These are phyloP conservation scores for Nevesoporus exiguus DNA, from an alignment of 768 basidiomycete genomes.

Conservation along the genomic window DNA sequence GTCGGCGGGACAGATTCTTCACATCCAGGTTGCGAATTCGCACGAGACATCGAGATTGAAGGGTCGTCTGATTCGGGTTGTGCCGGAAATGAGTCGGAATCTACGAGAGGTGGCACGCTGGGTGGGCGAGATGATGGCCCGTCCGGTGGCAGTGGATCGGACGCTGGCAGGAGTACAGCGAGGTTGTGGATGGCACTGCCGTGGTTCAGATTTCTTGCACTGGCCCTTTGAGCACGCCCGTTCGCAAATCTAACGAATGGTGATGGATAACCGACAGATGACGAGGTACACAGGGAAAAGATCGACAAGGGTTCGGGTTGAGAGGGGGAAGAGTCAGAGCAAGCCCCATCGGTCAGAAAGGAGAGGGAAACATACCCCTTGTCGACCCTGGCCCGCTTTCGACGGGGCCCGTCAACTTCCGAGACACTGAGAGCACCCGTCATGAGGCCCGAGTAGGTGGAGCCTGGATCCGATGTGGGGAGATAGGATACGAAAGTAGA, in stretches of 20 bases:
- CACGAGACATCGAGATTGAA: constrained; percentile 54
- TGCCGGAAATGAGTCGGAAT: constrained; percentile 51
- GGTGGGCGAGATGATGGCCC: constrained; percentile 34
- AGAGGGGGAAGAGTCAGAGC: constrained; percentile 22
- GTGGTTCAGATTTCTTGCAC: constrained; percentile 61
- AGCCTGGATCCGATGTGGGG: constrained; percentile 80
- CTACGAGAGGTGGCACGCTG: constrained; percentile 41
- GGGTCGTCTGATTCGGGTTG: constrained; percentile 58
- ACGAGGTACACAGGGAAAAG: constrained; percentile 7
- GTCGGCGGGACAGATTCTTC: constrained; percentile 25
- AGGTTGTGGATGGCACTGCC: constrained; percentile 35
- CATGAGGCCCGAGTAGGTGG: constrained; percentile 79
- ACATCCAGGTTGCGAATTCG: constrained; percentile 45
- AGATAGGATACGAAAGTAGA: constrained; percentile 70
- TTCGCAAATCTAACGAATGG: constrained; percentile 44
- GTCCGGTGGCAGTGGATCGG: constrained; percentile 42
- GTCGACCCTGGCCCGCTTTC: constrained; percentile 71
- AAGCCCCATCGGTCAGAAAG: constrained; percentile 19
- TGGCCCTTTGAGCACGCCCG: constrained; percentile 71
- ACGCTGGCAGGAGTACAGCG: constrained; percentile 18
- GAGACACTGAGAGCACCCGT: constrained; percentile 56
- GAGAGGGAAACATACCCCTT: constrained; percentile 56
- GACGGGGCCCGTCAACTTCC: constrained; percentile 60
- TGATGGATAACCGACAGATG: constrained; percentile 13
- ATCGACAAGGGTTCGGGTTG: constrained; percentile 30